Base-by-base conservation (phyloP, 257 asterid genomes). In the Ballota nigra region DNA sequence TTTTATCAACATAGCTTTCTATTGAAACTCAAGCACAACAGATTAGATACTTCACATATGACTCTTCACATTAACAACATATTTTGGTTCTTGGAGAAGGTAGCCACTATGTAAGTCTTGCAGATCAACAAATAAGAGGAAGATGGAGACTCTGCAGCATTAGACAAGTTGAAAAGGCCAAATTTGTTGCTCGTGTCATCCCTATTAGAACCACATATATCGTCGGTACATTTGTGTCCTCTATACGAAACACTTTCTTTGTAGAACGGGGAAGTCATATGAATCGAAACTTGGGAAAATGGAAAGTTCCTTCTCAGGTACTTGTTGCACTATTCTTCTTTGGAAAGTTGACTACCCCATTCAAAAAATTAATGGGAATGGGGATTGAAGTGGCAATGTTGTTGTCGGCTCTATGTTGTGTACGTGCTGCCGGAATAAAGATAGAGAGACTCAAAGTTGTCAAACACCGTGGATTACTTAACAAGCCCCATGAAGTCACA, bases 241-340 rank as follows among this genome's bases (percentile, higher is more conserved):
- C 92, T 3, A 15, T 79, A 4, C 82, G 80, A 52, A 82, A 76
- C 68, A 87, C 92, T 5, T 87, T 79, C 84, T 83, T 87, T 8
- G 65, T 83, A 1, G 90, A 85, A 65, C 90, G 85, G 76, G 86
- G 84, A 6, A 78, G 57, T 12, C 52, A 79, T 31, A 34, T 82
- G 78, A 41, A 70, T 60, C 77, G 69, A 23, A 70, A 55, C 24
- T 5, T 79, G 0, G 82, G 86, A 64, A 71, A 16, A 45, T 2
- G 60, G 18, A 65, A 66, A 20, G 22, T 73, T 7, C 85, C 85
- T 55, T 22, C 69, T 53, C 76, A 72, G 22, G 8, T 69, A 9
- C 70, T 80, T 15, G 73, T 80, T 56, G 38, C 63, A 0, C 4
- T 70, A 0, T 72, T 19, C 29, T 33, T 33, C 9, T 33, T 33